Evolutionary conservation across 1,139 yeast genomes (phyloP), one percentile per base, ranked within the genome.

Genomic region (Yamadazyma aaseri): DNA sequence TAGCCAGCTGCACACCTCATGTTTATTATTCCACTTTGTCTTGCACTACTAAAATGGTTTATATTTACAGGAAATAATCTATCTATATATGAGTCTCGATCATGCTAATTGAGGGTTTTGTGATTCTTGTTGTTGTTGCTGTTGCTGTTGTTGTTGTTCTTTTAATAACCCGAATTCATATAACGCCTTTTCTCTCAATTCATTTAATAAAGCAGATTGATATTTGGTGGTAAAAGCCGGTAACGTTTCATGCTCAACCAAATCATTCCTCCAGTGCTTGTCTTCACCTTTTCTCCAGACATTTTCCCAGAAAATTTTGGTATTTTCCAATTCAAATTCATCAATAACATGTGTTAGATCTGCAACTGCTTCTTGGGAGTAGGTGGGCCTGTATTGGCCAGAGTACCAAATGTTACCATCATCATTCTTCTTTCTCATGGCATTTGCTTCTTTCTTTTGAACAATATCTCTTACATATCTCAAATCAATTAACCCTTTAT

Each of bases 291-390:
- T 78, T 59, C 96, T 75, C 95, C 95, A 86, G 38, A 77, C 67
- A 49, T 79, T 79, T 49, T 86, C 96, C 97, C 97, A 89, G 47
- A 68, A 71, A 29, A 87, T 65, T 38, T 63, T 71, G 21, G 83
- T 72, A 37, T 56, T 51, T 33, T 60, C 63, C 46, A 76, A 60
- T 36, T 68, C 68, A 50, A 81, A 70, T 50, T 83, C 80, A 44
- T 80, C 86, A 39, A 81, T 63, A 34, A 86, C 81, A 49, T 81
- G 80, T 22, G 82, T 70, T 47, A 90, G 65, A 59, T 90, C 97
- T 1, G 96, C 89, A 16, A 87, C 89, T 1, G 97, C 86, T 58
- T 90, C 97, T 58, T 87, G 96, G 8, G 95, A 71, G 59, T 82
- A 86, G 0, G 94, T 81, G 18, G 97, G 97, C 53, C 97, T 76